These are phyloP conservation scores for Diaporthe destruens DNA, from an alignment of 2,329 filamentous ascomycete genomes.

Conservation along the genomic window DNA sequence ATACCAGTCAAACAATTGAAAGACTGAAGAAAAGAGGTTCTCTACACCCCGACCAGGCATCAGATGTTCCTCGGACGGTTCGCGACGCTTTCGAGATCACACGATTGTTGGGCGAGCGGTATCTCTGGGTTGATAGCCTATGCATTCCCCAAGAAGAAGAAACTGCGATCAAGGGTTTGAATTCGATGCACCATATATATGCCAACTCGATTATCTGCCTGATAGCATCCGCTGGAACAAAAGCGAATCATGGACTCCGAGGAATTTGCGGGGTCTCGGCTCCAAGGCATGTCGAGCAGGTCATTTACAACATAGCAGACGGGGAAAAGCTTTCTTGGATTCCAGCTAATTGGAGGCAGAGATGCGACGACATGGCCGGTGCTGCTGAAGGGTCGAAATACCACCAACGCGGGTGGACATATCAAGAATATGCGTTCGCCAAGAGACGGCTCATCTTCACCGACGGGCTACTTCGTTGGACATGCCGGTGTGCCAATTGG, in stretches of 20 bases:
- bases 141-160: background rate
- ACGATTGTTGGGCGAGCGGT: background rate
- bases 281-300: background rate
- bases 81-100: background rate
- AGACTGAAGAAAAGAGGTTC: background rate
- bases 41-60: background rate
- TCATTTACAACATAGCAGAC: background rate
- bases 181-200: background rate
- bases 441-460: background rate
- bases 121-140: conserved; percentile 1
- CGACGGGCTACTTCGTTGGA: background rate
- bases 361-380: background rate
- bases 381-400: background rate
- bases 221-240: background rate
- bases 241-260: background rate
- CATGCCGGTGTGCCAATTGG: background rate
- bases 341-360: too few relatives aligned
- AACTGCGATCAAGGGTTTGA: background rate
- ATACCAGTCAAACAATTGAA: background rate
- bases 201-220: background rate
- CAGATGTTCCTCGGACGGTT: background rate
- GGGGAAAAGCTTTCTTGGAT: background rate
- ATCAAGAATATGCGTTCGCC: background rate
- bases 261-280: background rate
- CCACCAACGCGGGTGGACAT: background rate